phyloP scores from a whole-genome alignment of 306 rosid genomes.

The Pyrus bretschneideri region DNA sequence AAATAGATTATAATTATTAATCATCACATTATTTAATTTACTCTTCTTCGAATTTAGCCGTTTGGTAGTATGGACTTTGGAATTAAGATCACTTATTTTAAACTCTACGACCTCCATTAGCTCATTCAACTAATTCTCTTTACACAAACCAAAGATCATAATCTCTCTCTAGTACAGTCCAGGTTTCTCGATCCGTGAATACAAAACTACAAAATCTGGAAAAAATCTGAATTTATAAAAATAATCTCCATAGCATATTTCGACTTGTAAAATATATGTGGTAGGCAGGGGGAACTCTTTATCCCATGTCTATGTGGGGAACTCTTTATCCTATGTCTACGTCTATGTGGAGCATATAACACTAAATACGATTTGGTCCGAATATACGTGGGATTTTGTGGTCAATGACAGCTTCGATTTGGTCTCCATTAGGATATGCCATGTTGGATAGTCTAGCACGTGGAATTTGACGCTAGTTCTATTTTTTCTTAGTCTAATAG shows the following conservation, averaged over 20 bases:
- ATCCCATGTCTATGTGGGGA: neutral
- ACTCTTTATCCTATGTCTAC: neutral
- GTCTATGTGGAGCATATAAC: neutral
- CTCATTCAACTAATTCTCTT: too few relatives aligned
- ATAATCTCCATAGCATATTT: too few relatives aligned
- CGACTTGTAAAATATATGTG: neutral
- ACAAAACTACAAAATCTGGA: too few relatives aligned
- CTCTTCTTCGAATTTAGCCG: fast-evolving
- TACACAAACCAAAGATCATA: too few relatives aligned
- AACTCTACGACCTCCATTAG: too few relatives aligned
- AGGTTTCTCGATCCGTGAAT: too few relatives aligned
- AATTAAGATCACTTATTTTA: too few relatives aligned
- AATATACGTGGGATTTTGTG: neutral
- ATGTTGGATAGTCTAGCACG: constrained; percentile 14
- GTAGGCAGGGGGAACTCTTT: neutral
- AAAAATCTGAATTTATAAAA: too few relatives aligned
- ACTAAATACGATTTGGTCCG: neutral
- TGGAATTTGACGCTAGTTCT: neutral
- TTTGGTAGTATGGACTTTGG: fast-evolving
- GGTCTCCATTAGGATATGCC: constrained; percentile 20
- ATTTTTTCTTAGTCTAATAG: neutral
- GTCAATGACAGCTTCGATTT: constrained; percentile 31
- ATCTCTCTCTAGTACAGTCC: too few relatives aligned
- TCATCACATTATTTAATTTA: too few relatives aligned
- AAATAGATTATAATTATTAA: too few relatives aligned